Evolutionary conservation across 2,329 filamentous ascomycete genomes (phyloP).

Genomic region (Talaromyces sp.): DNA sequence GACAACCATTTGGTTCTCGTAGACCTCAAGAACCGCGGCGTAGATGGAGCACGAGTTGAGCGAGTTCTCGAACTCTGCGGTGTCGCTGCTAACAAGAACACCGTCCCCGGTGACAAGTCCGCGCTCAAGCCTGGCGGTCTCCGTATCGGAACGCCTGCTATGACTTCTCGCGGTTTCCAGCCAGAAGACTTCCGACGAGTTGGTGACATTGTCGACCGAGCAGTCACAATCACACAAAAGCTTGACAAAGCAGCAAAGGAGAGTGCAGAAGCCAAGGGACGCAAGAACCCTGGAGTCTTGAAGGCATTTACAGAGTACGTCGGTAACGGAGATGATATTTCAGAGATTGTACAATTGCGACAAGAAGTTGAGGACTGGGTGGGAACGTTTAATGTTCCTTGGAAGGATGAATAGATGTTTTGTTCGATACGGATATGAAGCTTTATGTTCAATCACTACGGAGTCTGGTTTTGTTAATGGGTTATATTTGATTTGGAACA

Average conservation of each 20-base stretch:
- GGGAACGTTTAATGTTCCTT: slow-evolving; percentile 83
- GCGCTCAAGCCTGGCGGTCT: slow-evolving; percentile 90
- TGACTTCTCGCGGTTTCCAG: slow-evolving; percentile 93
- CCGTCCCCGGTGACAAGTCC: slow-evolving; percentile 90
- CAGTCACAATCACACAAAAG: slow-evolving; percentile 72
- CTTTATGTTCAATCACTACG: slow-evolving; percentile 10
- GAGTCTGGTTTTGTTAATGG: not conserved
- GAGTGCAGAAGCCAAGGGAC: slow-evolving; percentile 75
- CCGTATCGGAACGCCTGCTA: slow-evolving; percentile 91
- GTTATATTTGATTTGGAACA: not conserved
- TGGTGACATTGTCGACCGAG: slow-evolving; percentile 79
- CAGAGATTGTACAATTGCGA: slow-evolving; percentile 78
- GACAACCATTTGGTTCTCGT: slow-evolving; percentile 97
- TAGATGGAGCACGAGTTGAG: slow-evolving; percentile 92
- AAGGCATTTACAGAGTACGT: slow-evolving; percentile 97
- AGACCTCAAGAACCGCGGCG: slow-evolving; percentile 79
- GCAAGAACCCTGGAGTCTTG: slow-evolving; percentile 95
- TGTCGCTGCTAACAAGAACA: slow-evolving; percentile 99
- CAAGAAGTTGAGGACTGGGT: slow-evolving; percentile 91
- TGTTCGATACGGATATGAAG: not conserved
- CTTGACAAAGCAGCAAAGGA: slow-evolving; percentile 65
- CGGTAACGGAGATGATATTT: slow-evolving; percentile 70
- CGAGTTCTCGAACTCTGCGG: slow-evolving; percentile 86
- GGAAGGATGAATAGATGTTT: slow-evolving; percentile 53
- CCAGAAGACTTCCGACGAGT: slow-evolving; percentile 84